Evolutionary conservation across 2,329 filamentous ascomycete genomes (phyloP).

Genomic region (Fusarium multiceps): DNA sequence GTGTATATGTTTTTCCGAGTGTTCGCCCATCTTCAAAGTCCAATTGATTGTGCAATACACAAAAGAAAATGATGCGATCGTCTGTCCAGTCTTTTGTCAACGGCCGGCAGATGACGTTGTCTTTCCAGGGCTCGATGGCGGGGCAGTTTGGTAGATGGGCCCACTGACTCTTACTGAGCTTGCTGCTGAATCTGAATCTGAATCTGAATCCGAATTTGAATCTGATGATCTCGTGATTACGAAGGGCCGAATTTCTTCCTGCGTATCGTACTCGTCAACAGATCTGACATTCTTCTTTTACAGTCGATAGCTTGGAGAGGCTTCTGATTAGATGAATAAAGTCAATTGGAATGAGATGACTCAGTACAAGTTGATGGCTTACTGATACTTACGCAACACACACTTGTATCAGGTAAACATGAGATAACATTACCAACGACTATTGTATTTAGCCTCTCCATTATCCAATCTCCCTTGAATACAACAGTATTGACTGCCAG

Average conservation of each 20-base stretch:
- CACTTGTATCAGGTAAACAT: constrained; percentile 11
- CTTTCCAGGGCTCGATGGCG: constrained; percentile 20
- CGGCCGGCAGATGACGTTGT: constrained; percentile 31
- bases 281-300: not conserved
- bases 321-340: not conserved
- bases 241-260: not conserved
- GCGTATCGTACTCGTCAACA: not conserved
- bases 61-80: not conserved
- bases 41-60: not conserved
- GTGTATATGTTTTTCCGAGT: constrained; percentile 38
- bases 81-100: constrained; percentile 5
- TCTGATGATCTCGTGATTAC: not conserved
- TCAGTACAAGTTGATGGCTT: constrained; percentile 17
- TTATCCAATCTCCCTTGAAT: not conserved
- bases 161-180: constrained; percentile 15
- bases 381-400: constrained; percentile 26
- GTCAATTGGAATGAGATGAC: not conserved
- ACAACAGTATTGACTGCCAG: not conserved
- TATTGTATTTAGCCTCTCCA: not conserved
- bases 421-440: not conserved
- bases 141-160: constrained; percentile 25
- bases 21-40: constrained; percentile 33
- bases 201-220: not conserved
- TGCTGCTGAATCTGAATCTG: not conserved
- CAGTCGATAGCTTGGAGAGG: not conserved